Conservation (phyloP, 2,329 filamentous ascomycete genomes). For the Hypomyces perniciosus region DNA sequence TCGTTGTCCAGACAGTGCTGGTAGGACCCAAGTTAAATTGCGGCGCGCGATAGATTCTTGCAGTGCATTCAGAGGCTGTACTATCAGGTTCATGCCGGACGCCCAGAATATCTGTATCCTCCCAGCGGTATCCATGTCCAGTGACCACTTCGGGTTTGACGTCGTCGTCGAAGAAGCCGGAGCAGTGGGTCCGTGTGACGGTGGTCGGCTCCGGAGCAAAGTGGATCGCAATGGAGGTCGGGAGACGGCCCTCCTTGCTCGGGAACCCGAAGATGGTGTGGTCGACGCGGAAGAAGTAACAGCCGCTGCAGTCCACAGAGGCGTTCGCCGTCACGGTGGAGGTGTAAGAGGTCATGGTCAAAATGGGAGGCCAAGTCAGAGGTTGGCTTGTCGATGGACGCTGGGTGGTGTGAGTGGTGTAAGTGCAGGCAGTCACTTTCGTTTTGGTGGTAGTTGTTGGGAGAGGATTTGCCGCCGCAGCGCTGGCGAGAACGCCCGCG, state of each 20-base stretch:
- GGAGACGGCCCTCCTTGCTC: background rate
- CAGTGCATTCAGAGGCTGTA: constrained; percentile 11
- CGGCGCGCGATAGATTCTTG: constrained; percentile 2
- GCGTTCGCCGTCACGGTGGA: background rate
- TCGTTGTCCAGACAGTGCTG: constrained; percentile 22
- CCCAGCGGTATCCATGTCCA: too few species aligned
- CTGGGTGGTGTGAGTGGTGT: background rate
- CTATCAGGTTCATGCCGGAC: background rate
- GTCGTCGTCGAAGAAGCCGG: background rate
- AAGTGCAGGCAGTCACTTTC: background rate
- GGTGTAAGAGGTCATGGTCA: background rate
- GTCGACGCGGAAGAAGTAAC: background rate
- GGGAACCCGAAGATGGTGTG: background rate
- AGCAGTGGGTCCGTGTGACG: background rate
- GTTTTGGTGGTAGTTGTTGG: background rate
- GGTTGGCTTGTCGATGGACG: background rate
- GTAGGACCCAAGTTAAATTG: constrained; percentile 17
- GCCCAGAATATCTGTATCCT: background rate
- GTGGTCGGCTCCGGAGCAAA: background rate
- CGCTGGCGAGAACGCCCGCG: background rate
- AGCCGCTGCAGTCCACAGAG: constrained; percentile 1
- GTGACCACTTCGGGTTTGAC: too few species aligned
- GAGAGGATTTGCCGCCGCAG: background rate
- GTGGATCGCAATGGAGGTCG: background rate
- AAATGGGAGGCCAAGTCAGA: background rate